Conservation (phyloP, 805 yeast species). For the Teunomyces lycoperdinae region DNA sequence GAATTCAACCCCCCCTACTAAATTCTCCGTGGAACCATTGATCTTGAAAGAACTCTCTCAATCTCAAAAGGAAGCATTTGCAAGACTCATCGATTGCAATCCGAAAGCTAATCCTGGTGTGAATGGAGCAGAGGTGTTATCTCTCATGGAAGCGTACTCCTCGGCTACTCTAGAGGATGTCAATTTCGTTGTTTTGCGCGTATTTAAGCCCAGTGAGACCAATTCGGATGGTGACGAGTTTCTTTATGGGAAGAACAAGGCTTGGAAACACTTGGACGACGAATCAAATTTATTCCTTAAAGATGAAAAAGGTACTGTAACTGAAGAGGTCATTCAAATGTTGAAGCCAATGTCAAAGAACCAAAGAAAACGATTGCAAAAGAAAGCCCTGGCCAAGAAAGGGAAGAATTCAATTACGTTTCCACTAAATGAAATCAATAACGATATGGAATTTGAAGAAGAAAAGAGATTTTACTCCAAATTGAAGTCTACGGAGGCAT, state of each 20-base stretch:
- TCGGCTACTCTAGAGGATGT: neutral
- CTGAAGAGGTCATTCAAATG: neutral
- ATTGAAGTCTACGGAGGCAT: constrained; percentile 38
- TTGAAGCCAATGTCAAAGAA: constrained; percentile 3
- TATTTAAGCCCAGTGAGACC: neutral
- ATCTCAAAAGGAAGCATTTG: neutral
- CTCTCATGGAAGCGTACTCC: constrained; percentile 2
- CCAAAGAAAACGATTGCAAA: neutral
- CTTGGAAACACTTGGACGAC: neutral
- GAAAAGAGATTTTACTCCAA: constrained; percentile 23
- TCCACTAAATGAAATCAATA: neutral
- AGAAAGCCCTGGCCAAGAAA: neutral
- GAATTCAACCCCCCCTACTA: neutral
- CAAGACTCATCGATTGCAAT: neutral
- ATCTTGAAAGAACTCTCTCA: neutral
- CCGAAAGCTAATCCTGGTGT: constrained; percentile 1
- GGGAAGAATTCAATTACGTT: neutral
- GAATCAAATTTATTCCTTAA: neutral
- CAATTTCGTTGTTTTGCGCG: neutral
- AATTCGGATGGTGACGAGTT: neutral
- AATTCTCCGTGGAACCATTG: neutral
- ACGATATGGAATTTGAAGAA: neutral
- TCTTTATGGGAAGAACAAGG: neutral
- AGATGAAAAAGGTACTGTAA: neutral
- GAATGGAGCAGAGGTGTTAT: neutral